These are phyloP conservation scores for Juncus inflexus DNA, from an alignment of 176 grass and related monocot genomes.

Conservation along the genomic window DNA sequence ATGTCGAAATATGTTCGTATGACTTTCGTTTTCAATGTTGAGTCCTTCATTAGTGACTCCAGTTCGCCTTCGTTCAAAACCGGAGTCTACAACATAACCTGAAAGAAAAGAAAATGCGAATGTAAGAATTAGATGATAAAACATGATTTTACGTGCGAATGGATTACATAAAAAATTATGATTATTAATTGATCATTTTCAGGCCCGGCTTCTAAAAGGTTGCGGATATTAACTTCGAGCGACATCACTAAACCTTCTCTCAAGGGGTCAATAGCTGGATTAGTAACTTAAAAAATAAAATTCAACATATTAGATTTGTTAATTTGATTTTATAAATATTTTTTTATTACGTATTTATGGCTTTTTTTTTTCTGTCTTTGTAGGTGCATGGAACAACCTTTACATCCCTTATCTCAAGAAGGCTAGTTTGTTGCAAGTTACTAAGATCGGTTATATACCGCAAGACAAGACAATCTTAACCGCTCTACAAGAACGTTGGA, in stretches of 20 bases:
- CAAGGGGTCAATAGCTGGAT: slow-evolving; percentile 96
- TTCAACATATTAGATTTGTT: no score
- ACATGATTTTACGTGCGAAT: slow-evolving; percentile 6
- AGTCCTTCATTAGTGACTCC: slow-evolving; percentile 73
- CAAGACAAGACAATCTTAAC: no score
- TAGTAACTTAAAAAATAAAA: slow-evolving; percentile 95
- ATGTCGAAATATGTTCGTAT: slow-evolving; percentile 86
- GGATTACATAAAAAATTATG: background rate
- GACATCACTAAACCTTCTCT: slow-evolving; percentile 99
- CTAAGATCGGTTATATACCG: no score
- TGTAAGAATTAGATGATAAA: slow-evolving; percentile 18
- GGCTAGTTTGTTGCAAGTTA: no score
- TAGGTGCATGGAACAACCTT: no score
- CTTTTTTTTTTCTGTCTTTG: no score
- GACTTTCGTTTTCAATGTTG: slow-evolving; percentile 68
- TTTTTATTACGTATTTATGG: no score
- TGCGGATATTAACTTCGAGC: slow-evolving; percentile 94
- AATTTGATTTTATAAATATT: no score
- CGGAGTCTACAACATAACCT: slow-evolving; percentile 91
- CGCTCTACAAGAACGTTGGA: no score
- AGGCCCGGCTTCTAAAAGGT: slow-evolving; percentile 90
- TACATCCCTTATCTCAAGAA: no score
- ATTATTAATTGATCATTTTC: slow-evolving; percentile 69
- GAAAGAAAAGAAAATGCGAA: slow-evolving; percentile 23
- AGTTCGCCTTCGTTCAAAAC: slow-evolving; percentile 97